A percentile compares a stretch with the other conserved stretches of the same genome.
phyloP scores from a whole-genome alignment of 192 early-diverging fungal species.

The Jimgerdemannia flammicorona region DNA sequence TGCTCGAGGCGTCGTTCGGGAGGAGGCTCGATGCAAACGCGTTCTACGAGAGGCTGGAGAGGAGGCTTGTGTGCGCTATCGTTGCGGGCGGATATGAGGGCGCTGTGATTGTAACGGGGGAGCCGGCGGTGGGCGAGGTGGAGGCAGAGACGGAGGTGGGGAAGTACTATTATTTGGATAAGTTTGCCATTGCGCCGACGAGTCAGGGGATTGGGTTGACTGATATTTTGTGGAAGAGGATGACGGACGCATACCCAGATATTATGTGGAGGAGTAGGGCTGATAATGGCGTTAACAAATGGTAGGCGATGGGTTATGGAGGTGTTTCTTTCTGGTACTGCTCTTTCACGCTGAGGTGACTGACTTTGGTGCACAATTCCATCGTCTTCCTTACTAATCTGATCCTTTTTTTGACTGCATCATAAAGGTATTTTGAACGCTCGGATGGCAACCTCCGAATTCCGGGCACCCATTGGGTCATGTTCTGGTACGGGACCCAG shows the following conservation, averaged over 20 bases:
- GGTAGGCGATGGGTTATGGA: slow-evolving; percentile 44
- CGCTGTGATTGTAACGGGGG: slow-evolving; percentile 79
- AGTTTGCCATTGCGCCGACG: slow-evolving; percentile 83
- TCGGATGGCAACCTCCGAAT: slow-evolving; percentile 70
- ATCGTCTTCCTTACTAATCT: no score
- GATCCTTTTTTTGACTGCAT: no score
- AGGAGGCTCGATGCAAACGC: slow-evolving; percentile 46
- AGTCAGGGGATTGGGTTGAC: slow-evolving; percentile 91
- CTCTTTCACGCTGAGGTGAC: not conserved
- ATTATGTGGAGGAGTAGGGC: slow-evolving; percentile 81
- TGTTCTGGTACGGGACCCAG: slow-evolving; percentile 81
- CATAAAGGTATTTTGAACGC: slow-evolving; percentile 85
- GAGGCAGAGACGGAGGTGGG: slow-evolving; percentile 6
- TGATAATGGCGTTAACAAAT: slow-evolving; percentile 90
- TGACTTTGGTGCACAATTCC: not conserved
- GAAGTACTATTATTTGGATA: slow-evolving; percentile 73
- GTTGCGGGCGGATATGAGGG: slow-evolving; percentile 92
- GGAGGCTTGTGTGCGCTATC: slow-evolving; percentile 57
- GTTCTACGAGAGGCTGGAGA: slow-evolving; percentile 59
- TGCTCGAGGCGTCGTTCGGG: slow-evolving; percentile 79
- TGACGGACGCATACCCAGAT: slow-evolving; percentile 65
- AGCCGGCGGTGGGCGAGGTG: slow-evolving; percentile 27
- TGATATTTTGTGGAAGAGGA: slow-evolving; percentile 89
- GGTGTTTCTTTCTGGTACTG: not conserved
- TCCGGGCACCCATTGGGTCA: slow-evolving; percentile 70